Evolutionary conservation across 2,329 filamentous ascomycete genomes (phyloP).

Genomic region (Hymenoscyphus infarciens): DNA sequence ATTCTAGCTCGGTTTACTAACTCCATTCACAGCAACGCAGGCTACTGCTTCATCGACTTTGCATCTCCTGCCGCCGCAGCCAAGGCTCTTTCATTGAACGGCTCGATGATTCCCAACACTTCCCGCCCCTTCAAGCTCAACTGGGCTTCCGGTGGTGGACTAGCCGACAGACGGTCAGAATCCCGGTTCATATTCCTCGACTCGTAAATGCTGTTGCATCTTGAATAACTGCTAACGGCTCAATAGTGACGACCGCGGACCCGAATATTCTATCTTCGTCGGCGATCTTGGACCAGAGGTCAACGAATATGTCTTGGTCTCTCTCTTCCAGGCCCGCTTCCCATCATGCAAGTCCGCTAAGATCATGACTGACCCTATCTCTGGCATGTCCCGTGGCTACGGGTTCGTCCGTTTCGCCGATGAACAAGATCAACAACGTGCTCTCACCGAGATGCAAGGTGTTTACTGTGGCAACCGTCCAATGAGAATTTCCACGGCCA

Average conservation of each 20-base stretch:
- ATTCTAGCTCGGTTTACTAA: slow-evolving; percentile 15
- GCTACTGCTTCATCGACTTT: slow-evolving; percentile 99
- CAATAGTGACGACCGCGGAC: slow-evolving; percentile 84
- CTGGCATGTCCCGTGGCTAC: slow-evolving; percentile 94
- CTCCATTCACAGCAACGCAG: slow-evolving; percentile 67
- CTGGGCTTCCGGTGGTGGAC: slow-evolving; percentile 95
- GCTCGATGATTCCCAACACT: slow-evolving; percentile 87
- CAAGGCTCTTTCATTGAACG: slow-evolving; percentile 89
- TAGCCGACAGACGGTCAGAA: slow-evolving; percentile 83
- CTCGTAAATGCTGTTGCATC: slow-evolving; percentile 15
- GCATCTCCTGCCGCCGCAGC: slow-evolving; percentile 74
- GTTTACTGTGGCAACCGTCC: slow-evolving; percentile 98
- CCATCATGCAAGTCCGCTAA: slow-evolving; percentile 98
- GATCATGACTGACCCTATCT: slow-evolving; percentile 99
- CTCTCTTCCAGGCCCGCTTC: slow-evolving; percentile 94
- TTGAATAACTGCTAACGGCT: slow-evolving; percentile 20
- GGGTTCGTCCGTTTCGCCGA: slow-evolving; percentile 97
- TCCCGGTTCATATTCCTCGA: slow-evolving; percentile 32
- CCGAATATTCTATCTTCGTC: slow-evolving; percentile 96
- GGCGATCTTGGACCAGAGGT: slow-evolving; percentile 97
- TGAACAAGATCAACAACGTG: slow-evolving; percentile 92
- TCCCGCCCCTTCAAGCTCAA: slow-evolving; percentile 97
- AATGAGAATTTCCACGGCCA: slow-evolving; percentile 97
- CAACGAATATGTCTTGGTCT: slow-evolving; percentile 96
- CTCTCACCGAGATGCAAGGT: slow-evolving; percentile 96